Conservation (phyloP, 495 filamentous ascomycete genomes). For the Hypoxylon crocopeplum region DNA sequence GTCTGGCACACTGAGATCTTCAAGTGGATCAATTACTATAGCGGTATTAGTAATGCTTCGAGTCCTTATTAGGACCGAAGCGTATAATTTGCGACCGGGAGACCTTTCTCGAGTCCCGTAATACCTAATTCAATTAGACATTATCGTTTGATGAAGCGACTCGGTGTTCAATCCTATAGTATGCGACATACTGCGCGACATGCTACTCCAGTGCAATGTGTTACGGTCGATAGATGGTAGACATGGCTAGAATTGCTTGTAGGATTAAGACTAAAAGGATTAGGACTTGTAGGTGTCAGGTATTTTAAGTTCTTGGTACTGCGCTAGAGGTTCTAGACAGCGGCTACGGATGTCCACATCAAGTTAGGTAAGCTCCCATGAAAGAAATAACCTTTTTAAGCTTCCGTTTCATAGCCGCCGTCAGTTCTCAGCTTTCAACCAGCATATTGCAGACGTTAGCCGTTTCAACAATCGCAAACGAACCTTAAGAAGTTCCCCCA, state of each 20-base stretch:
- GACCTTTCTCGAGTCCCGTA: constrained; percentile 9
- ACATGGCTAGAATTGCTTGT: too few relatives aligned
- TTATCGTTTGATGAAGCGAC: constrained; percentile 33
- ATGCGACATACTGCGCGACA: background rate
- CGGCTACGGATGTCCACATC: too few relatives aligned
- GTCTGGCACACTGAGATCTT: constrained; percentile 77
- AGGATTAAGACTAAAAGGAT: too few relatives aligned
- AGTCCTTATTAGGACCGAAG: constrained; percentile 37
- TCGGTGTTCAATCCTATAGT: constrained; percentile 3
- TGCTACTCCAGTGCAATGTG: background rate
- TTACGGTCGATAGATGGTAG: background rate
- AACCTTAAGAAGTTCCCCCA: constrained; percentile 24
- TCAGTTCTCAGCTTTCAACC: constrained; percentile 16
- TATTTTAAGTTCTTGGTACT: too few relatives aligned
- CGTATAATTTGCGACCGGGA: background rate
- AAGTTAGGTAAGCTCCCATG: too few relatives aligned
- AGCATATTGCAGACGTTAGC: constrained; percentile 21
- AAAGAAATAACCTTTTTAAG: constrained; percentile 18
- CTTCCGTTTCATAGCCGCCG: constrained; percentile 8
- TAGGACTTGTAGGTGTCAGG: too few relatives aligned
- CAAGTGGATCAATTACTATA: constrained; percentile 77
- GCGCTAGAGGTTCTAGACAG: too few relatives aligned
- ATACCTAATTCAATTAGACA: constrained; percentile 38
- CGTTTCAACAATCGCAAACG: constrained; percentile 24
- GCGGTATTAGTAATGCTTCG: constrained; percentile 51